A percentile compares a stretch with the other conserved stretches of the same genome.
Conservation (phyloP, 2,329 filamentous ascomycete genomes). For the Paradendryphiella salina region DNA sequence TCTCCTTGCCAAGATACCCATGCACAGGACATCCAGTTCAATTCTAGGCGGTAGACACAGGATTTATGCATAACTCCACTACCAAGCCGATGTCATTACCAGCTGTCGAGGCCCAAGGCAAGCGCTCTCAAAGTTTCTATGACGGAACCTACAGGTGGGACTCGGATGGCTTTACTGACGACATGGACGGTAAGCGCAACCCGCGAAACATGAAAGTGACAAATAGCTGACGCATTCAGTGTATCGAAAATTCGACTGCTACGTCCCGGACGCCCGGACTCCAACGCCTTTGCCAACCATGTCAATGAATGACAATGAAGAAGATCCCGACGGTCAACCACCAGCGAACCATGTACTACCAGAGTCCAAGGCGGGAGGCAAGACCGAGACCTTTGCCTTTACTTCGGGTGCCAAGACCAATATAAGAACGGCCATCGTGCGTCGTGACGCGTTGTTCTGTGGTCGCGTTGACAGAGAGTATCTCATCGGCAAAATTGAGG, state of each 20-base stretch:
- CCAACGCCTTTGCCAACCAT: conserved; percentile 29
- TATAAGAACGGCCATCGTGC: not conserved
- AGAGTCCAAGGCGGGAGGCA: not conserved
- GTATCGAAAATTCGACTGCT: conserved; percentile 25
- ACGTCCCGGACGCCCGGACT: conserved; percentile 20
- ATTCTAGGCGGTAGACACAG: no score
- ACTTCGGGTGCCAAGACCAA: not conserved
- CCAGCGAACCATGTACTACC: no score
- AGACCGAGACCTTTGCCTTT: not conserved
- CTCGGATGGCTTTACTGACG: conserved; percentile 33
- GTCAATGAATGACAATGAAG: conserved; percentile 9
- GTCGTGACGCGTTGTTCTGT: conserved; percentile 7
- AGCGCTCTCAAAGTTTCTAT: conserved; percentile 37
- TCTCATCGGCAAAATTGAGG: conserved; percentile 15
- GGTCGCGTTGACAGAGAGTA: conserved; percentile 1
- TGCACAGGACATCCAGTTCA: no score
- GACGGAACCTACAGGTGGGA: conserved; percentile 33
- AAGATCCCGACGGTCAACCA: not conserved
- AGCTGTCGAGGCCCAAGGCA: conserved; percentile 14
- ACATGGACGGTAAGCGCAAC: conserved; percentile 23
- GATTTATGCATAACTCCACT: not conserved
- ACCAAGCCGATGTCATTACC: not conserved
- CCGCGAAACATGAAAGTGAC: not conserved
- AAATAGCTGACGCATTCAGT: conserved; percentile 5
- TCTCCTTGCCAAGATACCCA: no score